Conservation (phyloP, 2,329 filamentous ascomycete genomes). For the Claviceps capensis region DNA sequence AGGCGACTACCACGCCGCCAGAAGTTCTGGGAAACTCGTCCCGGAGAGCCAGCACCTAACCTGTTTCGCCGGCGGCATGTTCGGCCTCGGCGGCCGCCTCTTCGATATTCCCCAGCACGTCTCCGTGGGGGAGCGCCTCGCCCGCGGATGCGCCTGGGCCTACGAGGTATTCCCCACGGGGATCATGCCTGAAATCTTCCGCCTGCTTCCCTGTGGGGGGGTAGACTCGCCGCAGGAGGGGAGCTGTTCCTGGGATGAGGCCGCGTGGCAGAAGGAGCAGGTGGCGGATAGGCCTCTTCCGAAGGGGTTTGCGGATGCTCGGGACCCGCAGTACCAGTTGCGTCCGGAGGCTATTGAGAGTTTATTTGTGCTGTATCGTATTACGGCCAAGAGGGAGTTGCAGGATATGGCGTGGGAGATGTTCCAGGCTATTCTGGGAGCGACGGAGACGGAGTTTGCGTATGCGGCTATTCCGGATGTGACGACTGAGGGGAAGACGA, state of each 20-base stretch:
- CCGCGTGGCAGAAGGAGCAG: conserved; percentile 12
- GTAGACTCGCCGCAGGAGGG: conserved; percentile 5
- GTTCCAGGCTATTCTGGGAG: conserved; percentile 32
- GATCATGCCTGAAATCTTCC: conserved; percentile 45
- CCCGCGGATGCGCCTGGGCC: conserved; percentile 43
- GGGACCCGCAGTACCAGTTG: conserved; percentile 34
- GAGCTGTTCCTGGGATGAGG: conserved; percentile 19
- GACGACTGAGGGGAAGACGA: conserved; percentile 14
- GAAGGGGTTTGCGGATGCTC: conserved; percentile 49
- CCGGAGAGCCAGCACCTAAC: conserved; percentile 21
- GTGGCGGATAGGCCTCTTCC: conserved; percentile 16
- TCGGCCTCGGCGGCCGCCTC: conserved; percentile 48
- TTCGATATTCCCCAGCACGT: conserved; percentile 37
- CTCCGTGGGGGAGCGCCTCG: conserved; percentile 32
- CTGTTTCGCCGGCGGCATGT: conserved; percentile 60
- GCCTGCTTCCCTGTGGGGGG: conserved; percentile 30
- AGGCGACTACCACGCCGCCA: conserved; percentile 16
- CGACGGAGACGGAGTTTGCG: conserved; percentile 32
- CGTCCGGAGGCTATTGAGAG: conserved; percentile 63
- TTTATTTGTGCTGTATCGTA: conserved; percentile 61
- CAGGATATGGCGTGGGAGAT: conserved; percentile 40
- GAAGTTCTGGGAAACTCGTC: conserved; percentile 12
- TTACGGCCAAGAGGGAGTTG: conserved; percentile 32
- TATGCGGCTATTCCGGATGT: conserved; percentile 36
- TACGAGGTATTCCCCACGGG: conserved; percentile 40